Evolutionary conservation across 306 rosid species (phyloP).

Genomic region (Castanea crenata): DNA sequence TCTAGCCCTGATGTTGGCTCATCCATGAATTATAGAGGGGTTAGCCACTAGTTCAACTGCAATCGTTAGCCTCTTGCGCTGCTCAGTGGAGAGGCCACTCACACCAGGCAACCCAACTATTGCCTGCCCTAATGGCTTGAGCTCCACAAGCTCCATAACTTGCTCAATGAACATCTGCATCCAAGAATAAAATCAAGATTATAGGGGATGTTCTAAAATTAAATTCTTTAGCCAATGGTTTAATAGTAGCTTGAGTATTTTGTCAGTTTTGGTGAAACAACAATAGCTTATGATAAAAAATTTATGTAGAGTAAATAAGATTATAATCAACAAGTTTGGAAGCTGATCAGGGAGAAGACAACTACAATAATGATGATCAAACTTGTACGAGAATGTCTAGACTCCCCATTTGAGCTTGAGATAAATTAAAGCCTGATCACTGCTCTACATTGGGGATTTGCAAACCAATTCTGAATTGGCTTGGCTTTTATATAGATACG

Average conservation of each 20-base stretch:
- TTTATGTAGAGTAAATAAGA: no score
- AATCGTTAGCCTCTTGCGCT: constrained; percentile 49
- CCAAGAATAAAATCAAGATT: neutral
- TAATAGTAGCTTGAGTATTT: no score
- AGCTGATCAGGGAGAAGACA: neutral
- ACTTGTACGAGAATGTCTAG: no score
- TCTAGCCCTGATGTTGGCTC: constrained; percentile 56
- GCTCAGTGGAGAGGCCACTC: constrained; percentile 45
- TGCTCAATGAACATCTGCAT: constrained; percentile 44
- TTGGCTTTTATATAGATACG: neutral
- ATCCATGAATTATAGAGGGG: constrained; percentile 54
- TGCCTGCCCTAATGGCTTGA: constrained; percentile 33
- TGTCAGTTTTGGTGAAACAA: no score
- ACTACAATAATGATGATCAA: neutral
- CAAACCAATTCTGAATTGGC: neutral
- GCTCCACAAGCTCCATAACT: constrained; percentile 52
- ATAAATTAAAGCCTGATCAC: no score
- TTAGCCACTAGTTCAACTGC: constrained; percentile 56
- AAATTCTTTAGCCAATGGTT: no score
- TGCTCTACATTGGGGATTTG: neutral
- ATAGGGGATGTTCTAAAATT: neutral
- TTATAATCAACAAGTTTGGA: neutral
- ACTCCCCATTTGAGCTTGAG: no score
- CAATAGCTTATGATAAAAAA: no score
- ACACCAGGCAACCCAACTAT: constrained; percentile 50